Evolutionary conservation across 2,329 filamentous ascomycete genomes (phyloP), one percentile per base, ranked within the genome.

Genomic region (Ophiostoma triangulosporum): DNA sequence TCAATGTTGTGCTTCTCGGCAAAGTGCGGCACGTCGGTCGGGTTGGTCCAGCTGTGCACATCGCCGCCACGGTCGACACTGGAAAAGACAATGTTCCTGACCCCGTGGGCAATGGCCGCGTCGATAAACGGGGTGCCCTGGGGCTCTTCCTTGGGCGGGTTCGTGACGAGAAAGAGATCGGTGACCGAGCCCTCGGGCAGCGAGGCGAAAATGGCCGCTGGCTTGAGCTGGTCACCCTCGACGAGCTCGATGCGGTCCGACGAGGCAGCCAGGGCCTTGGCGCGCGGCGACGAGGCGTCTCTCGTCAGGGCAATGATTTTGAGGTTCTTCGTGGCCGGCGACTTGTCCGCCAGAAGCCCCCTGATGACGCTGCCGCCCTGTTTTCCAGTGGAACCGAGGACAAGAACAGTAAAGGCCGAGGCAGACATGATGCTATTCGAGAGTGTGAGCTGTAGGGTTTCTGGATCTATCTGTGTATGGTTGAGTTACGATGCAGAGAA

Each of bases 1-100:
- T 84, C 81, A 60, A 84, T 75, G 38, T 74, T 65, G 62, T 78
- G 73, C 65, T 85, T 85, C 57, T 54, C 54, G 49, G 43, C 22
- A 56, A 66, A 65, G 57, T 65, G 63, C 46, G 53, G 48, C 50
- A 65, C 51, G 8, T 54, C 36, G 15, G 64, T 64, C 14, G 62
- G 62, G 56, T 61, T 64, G 29, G 33, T 29, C 62, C 61, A 64
- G 54, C 56, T 59, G 54, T 40, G 57, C 11, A 60, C 62, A 52
- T 64, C 61, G 45, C 64, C 64, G 56, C 64, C 63, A 45, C 63
- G 62, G 51, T 66, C 64, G 36, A 65, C 64, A 6, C 60, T 62
- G 1, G 55, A 57, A 53, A 63, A 65, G 43, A 66, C 63, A 53
- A 66, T 59, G 58, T 64, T 63, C 48, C 57, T 50, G 15, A 64